phyloP scores from a whole-genome alignment of 495 filamentous ascomycete genomes.

The Xylaria palmicola region DNA sequence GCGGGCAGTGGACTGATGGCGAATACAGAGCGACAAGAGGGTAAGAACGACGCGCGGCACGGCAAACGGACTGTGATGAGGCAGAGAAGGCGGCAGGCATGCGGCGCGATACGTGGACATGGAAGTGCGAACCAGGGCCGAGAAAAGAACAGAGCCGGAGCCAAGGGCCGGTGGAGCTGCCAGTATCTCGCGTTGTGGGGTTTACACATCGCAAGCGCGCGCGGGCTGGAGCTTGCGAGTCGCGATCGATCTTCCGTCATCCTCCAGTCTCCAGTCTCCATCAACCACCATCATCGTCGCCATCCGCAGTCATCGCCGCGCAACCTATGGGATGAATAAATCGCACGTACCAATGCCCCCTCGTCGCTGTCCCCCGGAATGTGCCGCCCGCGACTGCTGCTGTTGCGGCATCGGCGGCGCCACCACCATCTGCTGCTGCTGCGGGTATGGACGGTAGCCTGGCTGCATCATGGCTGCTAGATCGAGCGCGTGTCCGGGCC shows the following conservation, averaged over 20 bases:
- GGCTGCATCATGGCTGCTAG: constrained; percentile 44
- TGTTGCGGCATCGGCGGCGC: constrained; percentile 15
- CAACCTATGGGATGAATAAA: constrained; percentile 7
- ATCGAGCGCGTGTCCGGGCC: background rate
- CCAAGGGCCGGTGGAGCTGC: constrained; percentile 16
- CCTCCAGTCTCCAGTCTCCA: background rate
- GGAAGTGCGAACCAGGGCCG: constrained; percentile 4
- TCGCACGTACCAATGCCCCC: constrained; percentile 47
- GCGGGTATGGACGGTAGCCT: constrained; percentile 47
- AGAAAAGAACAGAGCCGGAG: constrained; percentile 11
- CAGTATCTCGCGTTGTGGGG: constrained; percentile 17
- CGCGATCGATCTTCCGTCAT: background rate
- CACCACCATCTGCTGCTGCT: constrained; percentile 34
- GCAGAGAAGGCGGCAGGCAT: background rate
- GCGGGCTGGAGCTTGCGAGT: constrained; percentile 9
- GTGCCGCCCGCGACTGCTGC: constrained; percentile 31
- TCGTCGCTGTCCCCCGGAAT: constrained; percentile 42
- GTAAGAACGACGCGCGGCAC: no score
- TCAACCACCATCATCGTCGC: background rate
- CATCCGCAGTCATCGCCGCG: constrained; percentile 1
- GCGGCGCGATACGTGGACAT: constrained; percentile 6
- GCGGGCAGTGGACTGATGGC: no score
- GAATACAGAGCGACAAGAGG: no score
- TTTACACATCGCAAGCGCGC: constrained; percentile 14
- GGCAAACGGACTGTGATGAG: background rate